Evolutionary conservation across 139 green algal species (phyloP), one percentile per base, ranked within the genome.

Genomic region (Tetratostichococcus sp.): DNA sequence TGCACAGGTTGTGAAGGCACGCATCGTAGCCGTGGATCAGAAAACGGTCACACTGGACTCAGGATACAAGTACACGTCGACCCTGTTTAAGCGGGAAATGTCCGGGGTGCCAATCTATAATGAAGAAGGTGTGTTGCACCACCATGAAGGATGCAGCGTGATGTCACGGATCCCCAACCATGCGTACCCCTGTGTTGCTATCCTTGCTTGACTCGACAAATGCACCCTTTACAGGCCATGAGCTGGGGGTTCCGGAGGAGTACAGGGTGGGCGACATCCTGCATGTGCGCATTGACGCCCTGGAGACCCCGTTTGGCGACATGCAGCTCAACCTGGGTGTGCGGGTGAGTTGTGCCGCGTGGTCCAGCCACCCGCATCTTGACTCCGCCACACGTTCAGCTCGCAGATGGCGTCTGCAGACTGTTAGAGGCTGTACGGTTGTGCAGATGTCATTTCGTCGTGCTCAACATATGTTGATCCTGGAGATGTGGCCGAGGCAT

Each of bases 271-370:
- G 82, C 5, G 82, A 86, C 68, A 72, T 82, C 32, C 59, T 86
- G 31, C 42, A 80, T 16, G 73, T 86, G 3, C 35, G 57, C 2
- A 43, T 86, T 22, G 74, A 83, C 35, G 67, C 72, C 25, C 35
- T 80, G 21, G 71, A 77, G 57, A 81, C 77, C 0, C 78, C 82
- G 2, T 82, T 78, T 72, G 82, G 82, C 4, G 77, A 86, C 43
- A 74, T 82, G 50, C 71, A 70, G 69, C 73, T 86, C 23, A 70
- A 32, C n/a, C n/a, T 79, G 6, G 68, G 76, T 22, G 75, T 72
- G 17, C 66, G 19, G 50, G 50, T 62, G 50, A 25, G 19, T 17
- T 50, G n/a, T n/a, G n/a, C n/a, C n/a, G n/a, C n/a, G n/a, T n/a
- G n/a, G n/a, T n/a, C n/a, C n/a, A n/a, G n/a, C n/a, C n/a, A n/a